Evolutionary conservation across 75 land plant genomes (phyloP), one percentile per base, ranked within the genome.

Genomic region (Picea glauca): DNA sequence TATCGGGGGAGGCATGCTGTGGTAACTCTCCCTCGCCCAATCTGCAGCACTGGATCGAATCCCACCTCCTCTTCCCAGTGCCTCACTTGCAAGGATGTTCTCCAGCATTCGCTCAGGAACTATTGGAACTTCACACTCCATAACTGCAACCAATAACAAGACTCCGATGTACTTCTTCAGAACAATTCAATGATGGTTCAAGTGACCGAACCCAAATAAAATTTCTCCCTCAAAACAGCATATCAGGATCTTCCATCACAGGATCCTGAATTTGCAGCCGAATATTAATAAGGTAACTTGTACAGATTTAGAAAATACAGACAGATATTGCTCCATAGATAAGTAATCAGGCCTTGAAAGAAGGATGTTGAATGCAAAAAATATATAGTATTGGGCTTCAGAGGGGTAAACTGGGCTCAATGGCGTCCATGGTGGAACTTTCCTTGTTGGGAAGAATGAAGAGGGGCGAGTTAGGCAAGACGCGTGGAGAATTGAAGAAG

Each of bases 111-210:
- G 50, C 26, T 70, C 43, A n/a, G 73, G 73, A 20, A 43, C 73
- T 70, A 70, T 70, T 70, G 73, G 73, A 70, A 70, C 73, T 17
- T 70, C 73, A 43, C 73, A 70, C 54, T 46, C 73, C 73, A 70
- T 70, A 18, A 21, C 15, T 70, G 18, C 20, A 32, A 68, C n/a
- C 15, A 38, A 38, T 20, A 20, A 68, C 35, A 68, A 50, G 1
- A 50, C 12, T 50, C 56, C 32, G 2, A 66, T 14, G 17, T 33
- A 65, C 32, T 65, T 17, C 13, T 20, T 43, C 54, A 20, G 50
- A n/a, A 43, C 20, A 38, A 70, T 70, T 50, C 56, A 70, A 70
- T 70, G 38, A 12, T 5, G 73, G 11, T 40, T 5, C 3, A 17
- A 38, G 33, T 33, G 8, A 32, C 26, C 46, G 23, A 43, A 11